Conservation (phyloP, 1,284 basidiomycete genomes). For the Melampsora larici-populina region DNA sequence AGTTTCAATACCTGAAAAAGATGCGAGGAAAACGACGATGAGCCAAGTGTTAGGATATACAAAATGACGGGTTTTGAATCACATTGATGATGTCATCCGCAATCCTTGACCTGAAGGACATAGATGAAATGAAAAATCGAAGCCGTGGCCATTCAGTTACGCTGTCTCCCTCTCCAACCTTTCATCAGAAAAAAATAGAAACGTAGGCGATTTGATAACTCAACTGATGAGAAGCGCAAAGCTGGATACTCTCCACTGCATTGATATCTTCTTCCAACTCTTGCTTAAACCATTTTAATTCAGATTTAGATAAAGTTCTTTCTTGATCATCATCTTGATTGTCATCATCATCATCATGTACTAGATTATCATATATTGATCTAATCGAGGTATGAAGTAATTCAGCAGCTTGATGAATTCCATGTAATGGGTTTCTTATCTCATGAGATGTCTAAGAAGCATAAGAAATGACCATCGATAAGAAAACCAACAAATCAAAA, state of each 20-base stretch:
- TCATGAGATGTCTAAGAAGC: conserved; percentile 37
- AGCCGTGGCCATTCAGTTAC: no score
- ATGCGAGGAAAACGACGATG: not conserved
- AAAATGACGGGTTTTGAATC: not conserved
- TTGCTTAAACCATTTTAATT: conserved; percentile 43
- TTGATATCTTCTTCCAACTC: conserved; percentile 50
- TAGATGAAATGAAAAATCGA: not conserved
- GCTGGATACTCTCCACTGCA: conserved; percentile 49
- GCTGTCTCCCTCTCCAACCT: no score
- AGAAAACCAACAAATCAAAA: no score
- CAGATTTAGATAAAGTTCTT: not conserved
- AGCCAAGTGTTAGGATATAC: not conserved
- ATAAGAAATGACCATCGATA: not conserved
- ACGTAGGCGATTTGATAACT: not conserved
- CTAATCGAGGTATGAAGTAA: conserved; percentile 30
- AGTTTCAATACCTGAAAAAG: conserved; percentile 29
- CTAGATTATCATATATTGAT: not conserved
- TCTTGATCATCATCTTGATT: conserved; percentile 1
- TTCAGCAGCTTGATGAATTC: conserved; percentile 43
- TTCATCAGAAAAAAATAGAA: not conserved
- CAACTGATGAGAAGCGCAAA: conserved; percentile 49
- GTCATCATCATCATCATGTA: not conserved
- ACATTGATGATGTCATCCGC: conserved; percentile 43
- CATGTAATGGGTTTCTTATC: conserved; percentile 38
- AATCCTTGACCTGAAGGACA: conserved; percentile 26